phyloP scores from a whole-genome alignment of 1,284 basidiomycete genomes.

The Trametes polyzona region DNA sequence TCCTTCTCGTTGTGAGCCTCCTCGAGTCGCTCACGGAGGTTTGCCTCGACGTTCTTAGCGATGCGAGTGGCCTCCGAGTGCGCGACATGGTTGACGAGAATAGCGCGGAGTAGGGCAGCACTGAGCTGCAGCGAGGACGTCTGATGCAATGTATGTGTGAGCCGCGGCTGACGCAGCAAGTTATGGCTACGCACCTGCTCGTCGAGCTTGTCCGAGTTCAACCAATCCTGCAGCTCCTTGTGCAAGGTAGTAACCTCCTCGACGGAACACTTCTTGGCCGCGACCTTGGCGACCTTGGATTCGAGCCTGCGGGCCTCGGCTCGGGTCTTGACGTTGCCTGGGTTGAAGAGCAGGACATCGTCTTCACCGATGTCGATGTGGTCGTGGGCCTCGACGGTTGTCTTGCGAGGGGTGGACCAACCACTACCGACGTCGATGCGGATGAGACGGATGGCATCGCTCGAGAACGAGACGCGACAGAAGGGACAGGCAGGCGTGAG shows the following conservation, averaged over 20 bases:
- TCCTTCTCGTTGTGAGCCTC: constrained; percentile 59
- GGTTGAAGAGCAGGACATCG: constrained; percentile 44
- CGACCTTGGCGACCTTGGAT: constrained; percentile 75
- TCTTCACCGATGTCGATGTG: constrained; percentile 44
- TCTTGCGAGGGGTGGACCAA: constrained; percentile 62
- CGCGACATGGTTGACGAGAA: constrained; percentile 77
- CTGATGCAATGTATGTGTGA: constrained; percentile 39
- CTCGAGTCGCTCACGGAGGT: constrained; percentile 64
- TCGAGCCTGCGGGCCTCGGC: constrained; percentile 70
- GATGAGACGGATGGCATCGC: constrained; percentile 69
- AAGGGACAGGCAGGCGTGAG: constrained; percentile 75
- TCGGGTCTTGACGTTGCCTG: constrained; percentile 49
- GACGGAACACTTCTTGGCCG: constrained; percentile 82
- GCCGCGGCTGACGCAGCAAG: constrained; percentile 14
- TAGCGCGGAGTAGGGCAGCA: constrained; percentile 69
- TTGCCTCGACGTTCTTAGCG: constrained; percentile 61
- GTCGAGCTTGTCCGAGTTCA: constrained; percentile 59
- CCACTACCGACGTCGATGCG: constrained; percentile 73
- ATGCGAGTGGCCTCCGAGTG: constrained; percentile 73
- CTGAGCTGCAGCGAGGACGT: constrained; percentile 59
- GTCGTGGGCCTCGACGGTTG: constrained; percentile 50
- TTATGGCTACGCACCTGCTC: constrained; percentile 53
- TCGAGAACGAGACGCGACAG: constrained; percentile 73
- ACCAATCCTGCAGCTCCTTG: constrained; percentile 74
- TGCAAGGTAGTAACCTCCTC: constrained; percentile 77